Evolutionary conservation across 2,329 filamentous ascomycete genomes (phyloP), one percentile per base, ranked within the genome.

Genomic region (Emergomyces orientalis): DNA sequence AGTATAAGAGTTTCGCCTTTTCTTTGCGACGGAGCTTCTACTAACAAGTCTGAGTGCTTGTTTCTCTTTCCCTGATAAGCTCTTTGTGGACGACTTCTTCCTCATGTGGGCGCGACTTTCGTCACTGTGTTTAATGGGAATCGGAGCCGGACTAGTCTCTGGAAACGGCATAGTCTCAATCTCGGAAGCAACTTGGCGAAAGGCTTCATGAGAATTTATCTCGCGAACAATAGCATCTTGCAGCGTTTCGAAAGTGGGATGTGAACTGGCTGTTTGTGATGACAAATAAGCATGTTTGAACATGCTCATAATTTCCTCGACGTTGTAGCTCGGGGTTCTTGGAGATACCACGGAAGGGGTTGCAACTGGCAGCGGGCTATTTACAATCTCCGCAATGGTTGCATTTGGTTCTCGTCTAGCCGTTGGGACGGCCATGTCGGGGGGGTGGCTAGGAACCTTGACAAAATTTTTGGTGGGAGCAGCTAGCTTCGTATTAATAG

Each of bases 181-280:
- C 17, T 64, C 63, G 11, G 63, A 60, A 30, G 63, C 54, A 25
- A 68, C 58, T 45, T 63, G 63, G 22, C 69, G 72, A 63, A 78
- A 78, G 14, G 76, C 76, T 61, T 78, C 76, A 57, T 78, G 76
- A 2, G 74, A 78, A 61, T 78, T 78, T 59, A 78, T 76, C 62
- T 78, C 76, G 11, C 76, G 74, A 39, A 78, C 68, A 47, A 78
- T 78, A 19, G 75, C 71, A 67, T 78, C 76, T 63, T 78, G 75
- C 17, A 78, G 66, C 5, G 72, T 74, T 64, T 78, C 76, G 61
- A 75, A 76, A 1, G 74, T 76, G 17, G 76, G 72, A 54, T 74
- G 69, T 1, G 72, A 65, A n/a, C 67, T 71, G 8, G 69, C 61
- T 9, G 62, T 64, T 55, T 72, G 70, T 7, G 69, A 69, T 2